phyloP scores from a whole-genome alignment of 192 early-diverging fungal species.

The Coemansia sp. region DNA sequence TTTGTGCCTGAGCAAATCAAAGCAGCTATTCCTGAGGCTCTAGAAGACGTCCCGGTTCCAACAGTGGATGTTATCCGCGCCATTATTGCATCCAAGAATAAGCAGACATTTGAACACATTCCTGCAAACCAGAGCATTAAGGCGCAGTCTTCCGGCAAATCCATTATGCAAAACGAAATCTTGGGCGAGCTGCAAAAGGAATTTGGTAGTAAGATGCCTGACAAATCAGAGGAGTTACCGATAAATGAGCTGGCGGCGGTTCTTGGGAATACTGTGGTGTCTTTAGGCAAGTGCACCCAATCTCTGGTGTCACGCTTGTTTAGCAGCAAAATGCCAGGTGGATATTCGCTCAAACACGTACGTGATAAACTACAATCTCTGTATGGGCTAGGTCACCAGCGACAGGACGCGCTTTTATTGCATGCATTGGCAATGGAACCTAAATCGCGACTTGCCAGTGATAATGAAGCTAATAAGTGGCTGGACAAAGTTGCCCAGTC shows the following conservation, averaged over 20 bases:
- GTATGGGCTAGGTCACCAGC: slow-evolving; percentile 77
- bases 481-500: slow-evolving; percentile 73
- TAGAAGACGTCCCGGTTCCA: slow-evolving; percentile 70
- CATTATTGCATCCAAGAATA: slow-evolving; percentile 86
- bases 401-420: slow-evolving; percentile 74
- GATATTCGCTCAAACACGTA: slow-evolving; percentile 75
- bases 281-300: slow-evolving; percentile 79
- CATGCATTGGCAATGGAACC: slow-evolving; percentile 83
- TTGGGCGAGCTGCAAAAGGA: slow-evolving; percentile 93
- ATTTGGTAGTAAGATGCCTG: slow-evolving; percentile 78
- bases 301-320: slow-evolving; percentile 76
- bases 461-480: slow-evolving; percentile 17
- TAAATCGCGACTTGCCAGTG: slow-evolving; percentile 63
- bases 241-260: slow-evolving; percentile 74
- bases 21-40: neutral
- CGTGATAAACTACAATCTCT: slow-evolving; percentile 64
- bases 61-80: slow-evolving; percentile 73
- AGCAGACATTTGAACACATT: slow-evolving; percentile 74
- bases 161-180: slow-evolving; percentile 96
- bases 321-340: slow-evolving; percentile 88
- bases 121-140: slow-evolving; percentile 70
- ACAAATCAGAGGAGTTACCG: slow-evolving; percentile 85
- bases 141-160: slow-evolving; percentile 89
- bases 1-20: no score
- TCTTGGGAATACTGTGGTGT: slow-evolving; percentile 58